A percentile compares a stretch with the other conserved stretches of the same genome.
phyloP scores from a whole-genome alignment of 108 stramenopile species.

The Epithemia pelagica region DNA sequence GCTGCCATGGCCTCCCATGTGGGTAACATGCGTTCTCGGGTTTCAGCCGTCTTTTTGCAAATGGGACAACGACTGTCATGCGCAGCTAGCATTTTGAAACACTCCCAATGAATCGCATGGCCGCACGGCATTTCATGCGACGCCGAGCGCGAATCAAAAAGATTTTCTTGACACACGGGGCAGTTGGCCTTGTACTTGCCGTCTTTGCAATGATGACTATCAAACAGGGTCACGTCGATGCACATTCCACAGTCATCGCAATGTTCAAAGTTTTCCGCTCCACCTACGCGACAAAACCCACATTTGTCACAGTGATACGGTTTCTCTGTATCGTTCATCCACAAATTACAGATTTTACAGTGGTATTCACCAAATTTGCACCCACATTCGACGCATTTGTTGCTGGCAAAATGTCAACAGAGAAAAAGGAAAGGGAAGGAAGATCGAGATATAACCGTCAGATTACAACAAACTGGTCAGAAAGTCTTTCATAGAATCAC shows the following conservation, averaged over 20 bases:
- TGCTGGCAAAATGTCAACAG: slow-evolving; percentile 21
- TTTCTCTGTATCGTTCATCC: slow-evolving; percentile 76
- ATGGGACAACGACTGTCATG: slow-evolving; percentile 79
- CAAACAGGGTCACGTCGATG: slow-evolving; percentile 63
- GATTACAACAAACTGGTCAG: neutral
- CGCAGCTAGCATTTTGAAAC: slow-evolving; percentile 66
- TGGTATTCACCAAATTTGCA: slow-evolving; percentile 80
- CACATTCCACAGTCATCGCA: slow-evolving; percentile 88
- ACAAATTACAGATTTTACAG: slow-evolving; percentile 79
- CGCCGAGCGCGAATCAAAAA: slow-evolving; percentile 63
- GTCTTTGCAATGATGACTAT: slow-evolving; percentile 73
- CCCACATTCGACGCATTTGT: slow-evolving; percentile 66
- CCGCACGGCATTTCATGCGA: slow-evolving; percentile 86
- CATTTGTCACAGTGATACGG: slow-evolving; percentile 82
- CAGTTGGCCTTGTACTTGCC: slow-evolving; percentile 86
- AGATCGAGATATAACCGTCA: neutral
- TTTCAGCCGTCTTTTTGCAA: slow-evolving; percentile 88
- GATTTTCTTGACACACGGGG: slow-evolving; percentile 80
- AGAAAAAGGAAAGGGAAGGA: neutral
- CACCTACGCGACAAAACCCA: slow-evolving; percentile 86
- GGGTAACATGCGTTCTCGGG: slow-evolving; percentile 75
- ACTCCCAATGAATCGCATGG: slow-evolving; percentile 77
- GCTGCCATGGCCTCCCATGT: slow-evolving; percentile 80
- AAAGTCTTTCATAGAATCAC: neutral
- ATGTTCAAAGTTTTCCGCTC: slow-evolving; percentile 77